Conservation (phyloP, 169 alveolate species). For the Theileria annulata region DNA sequence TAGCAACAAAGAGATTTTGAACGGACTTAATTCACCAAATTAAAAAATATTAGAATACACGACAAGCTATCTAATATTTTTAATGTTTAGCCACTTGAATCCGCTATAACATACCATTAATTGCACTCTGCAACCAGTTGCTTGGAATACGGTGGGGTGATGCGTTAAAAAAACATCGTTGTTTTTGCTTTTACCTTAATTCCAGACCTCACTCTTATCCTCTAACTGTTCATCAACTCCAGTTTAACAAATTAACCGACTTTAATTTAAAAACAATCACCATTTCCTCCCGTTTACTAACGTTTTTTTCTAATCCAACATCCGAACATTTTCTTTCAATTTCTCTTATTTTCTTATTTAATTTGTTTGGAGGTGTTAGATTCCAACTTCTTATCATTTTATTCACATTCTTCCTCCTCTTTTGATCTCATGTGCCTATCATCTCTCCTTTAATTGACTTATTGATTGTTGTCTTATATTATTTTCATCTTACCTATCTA, state of each 20-base stretch:
- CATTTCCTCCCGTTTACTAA: neutral
- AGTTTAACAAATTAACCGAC: neutral
- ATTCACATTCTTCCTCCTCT: slow-evolving; percentile 8
- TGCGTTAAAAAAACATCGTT: slow-evolving; percentile 18
- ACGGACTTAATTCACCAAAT: slow-evolving; percentile 8
- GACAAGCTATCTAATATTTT: slow-evolving; percentile 1
- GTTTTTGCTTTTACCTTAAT: neutral
- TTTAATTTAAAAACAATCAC: neutral
- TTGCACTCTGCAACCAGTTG: slow-evolving; percentile 24
- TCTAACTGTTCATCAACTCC: neutral
- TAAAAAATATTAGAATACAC: neutral
- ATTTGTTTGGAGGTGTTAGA: neutral
- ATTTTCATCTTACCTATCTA: neutral
- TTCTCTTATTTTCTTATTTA: neutral
- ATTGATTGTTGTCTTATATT: neutral
- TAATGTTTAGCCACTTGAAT: neutral
- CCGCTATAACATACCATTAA: neutral
- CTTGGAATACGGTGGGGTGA: slow-evolving; percentile 27
- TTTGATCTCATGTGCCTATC: neutral
- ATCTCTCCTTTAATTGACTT: neutral
- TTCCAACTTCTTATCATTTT: neutral
- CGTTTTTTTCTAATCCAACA: neutral
- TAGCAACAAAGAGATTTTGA: neutral
- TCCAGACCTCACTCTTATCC: neutral
- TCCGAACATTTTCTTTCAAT: neutral